phyloP scores from a whole-genome alignment of 2,329 filamentous ascomycete genomes.

The Xylariaceae sp. region DNA sequence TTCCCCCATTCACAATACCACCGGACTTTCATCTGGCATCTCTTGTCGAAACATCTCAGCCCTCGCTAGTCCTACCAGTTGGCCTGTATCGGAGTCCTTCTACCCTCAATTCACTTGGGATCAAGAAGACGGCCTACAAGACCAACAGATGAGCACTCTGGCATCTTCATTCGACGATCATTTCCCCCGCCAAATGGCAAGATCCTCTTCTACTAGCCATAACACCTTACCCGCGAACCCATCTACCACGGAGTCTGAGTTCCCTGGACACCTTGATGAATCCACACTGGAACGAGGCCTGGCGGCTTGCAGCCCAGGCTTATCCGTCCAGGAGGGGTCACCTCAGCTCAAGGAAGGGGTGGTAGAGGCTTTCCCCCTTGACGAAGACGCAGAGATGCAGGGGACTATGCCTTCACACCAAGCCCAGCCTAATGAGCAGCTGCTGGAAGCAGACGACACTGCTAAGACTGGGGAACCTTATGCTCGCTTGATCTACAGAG shows the following conservation, averaged over 20 bases:
- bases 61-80: conserved; percentile 31
- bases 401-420: too few relatives aligned
- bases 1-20: conserved; percentile 26
- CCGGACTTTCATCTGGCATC: conserved; percentile 8
- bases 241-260: not conserved
- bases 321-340: conserved; percentile 8
- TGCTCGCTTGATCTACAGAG: conserved; percentile 71
- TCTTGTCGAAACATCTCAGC: conserved; percentile 13
- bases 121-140: conserved; percentile 7
- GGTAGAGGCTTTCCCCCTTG: conserved; percentile 1
- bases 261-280: not conserved
- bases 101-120: conserved; percentile 14
- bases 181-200: conserved; percentile 12
- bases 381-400: conserved; percentile 11
- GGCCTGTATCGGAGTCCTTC: conserved; percentile 19
- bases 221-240: conserved; percentile 1
- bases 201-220: conserved; percentile 7
- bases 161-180: conserved; percentile 15
- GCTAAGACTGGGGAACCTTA: conserved; percentile 59
- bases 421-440: conserved; percentile 10
- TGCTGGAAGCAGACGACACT: conserved; percentile 23
- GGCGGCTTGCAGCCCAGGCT: not conserved
- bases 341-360: conserved; percentile 4
- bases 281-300: not conserved
- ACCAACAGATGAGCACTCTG: conserved; percentile 7